Evolutionary conservation across 768 basidiomycete species (phyloP).

Genomic region (Lactifluus rugatus): DNA sequence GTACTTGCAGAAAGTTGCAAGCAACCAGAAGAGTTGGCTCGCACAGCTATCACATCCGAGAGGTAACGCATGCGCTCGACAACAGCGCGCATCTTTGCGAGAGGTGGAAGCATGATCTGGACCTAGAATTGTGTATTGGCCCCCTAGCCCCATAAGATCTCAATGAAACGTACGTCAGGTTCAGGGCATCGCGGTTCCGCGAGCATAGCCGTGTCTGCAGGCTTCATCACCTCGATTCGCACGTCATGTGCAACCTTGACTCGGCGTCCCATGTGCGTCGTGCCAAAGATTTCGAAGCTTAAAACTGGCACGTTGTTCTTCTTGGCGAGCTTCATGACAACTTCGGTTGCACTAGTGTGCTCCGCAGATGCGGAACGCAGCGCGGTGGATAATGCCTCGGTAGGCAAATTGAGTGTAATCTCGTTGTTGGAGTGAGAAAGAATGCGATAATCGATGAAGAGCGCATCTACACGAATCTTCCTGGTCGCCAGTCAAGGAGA

Average conservation of each 20-base stretch:
- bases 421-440: conserved; percentile 79
- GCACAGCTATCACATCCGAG: conserved; percentile 58
- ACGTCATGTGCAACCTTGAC: conserved; percentile 73
- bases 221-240: conserved; percentile 70
- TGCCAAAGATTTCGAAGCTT: conserved; percentile 62
- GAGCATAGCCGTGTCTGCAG: conserved; percentile 59
- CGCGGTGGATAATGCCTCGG: conserved; percentile 66
- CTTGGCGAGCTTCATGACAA: conserved; percentile 80
- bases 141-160: no score
- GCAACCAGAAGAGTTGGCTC: conserved; percentile 55
- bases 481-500: conserved; percentile 25
- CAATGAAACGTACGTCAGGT: conserved; percentile 51
- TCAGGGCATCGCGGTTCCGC: conserved; percentile 79
- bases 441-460: conserved; percentile 73
- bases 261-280: conserved; percentile 51
- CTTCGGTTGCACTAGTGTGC: conserved; percentile 38
- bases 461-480: conserved; percentile 52
- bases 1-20: conserved; percentile 49
- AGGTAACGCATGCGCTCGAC: conserved; percentile 65
- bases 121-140: conserved; percentile 51
- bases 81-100: conserved; percentile 68
- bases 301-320: conserved; percentile 72
- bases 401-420: conserved; percentile 62
- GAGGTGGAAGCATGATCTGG: conserved; percentile 65
- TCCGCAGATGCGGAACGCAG: conserved; percentile 42